phyloP scores from a whole-genome alignment of 2,329 filamentous ascomycete species.

The Diplodia sapinea region DNA sequence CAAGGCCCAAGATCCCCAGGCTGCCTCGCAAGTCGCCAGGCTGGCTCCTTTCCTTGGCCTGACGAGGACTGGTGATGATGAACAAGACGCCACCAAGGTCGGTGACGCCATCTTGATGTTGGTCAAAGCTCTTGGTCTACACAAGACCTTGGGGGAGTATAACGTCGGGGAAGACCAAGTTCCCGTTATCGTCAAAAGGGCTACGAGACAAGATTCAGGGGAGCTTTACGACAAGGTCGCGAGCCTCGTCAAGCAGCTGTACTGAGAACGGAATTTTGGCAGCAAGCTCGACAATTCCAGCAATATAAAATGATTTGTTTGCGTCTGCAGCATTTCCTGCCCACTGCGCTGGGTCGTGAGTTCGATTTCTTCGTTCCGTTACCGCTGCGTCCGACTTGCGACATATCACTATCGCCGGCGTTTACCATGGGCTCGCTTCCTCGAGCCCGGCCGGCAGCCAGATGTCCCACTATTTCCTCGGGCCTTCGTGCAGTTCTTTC shows the following conservation, averaged over 20 bases:
- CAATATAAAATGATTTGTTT: slow-evolving; percentile 10
- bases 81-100: slow-evolving; percentile 53
- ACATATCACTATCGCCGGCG: slow-evolving; percentile 3
- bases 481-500: background rate
- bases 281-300: slow-evolving; percentile 23
- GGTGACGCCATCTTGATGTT: slow-evolving; percentile 53
- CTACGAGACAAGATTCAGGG: slow-evolving; percentile 52
- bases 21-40: slow-evolving; percentile 55
- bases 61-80: slow-evolving; percentile 47
- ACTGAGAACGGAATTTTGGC: slow-evolving; percentile 37
- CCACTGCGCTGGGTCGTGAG: slow-evolving; percentile 1
- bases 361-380: slow-evolving; percentile 1
- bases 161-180: slow-evolving; percentile 51
- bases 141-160: slow-evolving; percentile 55
- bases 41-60: slow-evolving; percentile 54
- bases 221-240: slow-evolving; percentile 52
- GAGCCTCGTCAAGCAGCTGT: slow-evolving; percentile 52
- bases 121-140: slow-evolving; percentile 52
- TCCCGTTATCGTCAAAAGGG: slow-evolving; percentile 51
- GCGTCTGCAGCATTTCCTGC: background rate
- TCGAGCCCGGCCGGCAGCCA: background rate
- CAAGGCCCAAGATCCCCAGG: slow-evolving; percentile 53
- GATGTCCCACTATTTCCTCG: background rate
- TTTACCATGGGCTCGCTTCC: background rate
- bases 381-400: background rate